Base-by-base conservation (phyloP, 2,329 filamentous ascomycete species). In the Penicillium psychrosexuale region DNA sequence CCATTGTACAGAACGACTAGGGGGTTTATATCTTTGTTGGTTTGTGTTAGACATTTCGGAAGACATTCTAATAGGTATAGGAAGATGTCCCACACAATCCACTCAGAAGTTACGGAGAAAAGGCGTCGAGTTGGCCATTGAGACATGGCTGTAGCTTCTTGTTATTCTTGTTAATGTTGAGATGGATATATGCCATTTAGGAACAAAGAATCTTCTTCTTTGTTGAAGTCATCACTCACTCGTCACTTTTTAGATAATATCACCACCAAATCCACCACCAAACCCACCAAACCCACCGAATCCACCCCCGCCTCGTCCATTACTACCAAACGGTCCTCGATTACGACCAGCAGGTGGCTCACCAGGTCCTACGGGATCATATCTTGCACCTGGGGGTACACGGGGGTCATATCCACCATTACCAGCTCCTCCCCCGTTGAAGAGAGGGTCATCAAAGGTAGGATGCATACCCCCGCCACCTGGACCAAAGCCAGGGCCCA, bases 391-490 rank as follows among this genome's bases (percentile, higher is more conserved):
- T 2, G 91, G 91, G 5, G 94, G 94, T 28, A 84, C 87, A 69
- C 87, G 87, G 1, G 88, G 85, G 67, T 92, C 83, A 66, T 82
- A 87, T 0, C 77, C 79, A 13, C 74, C 78, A 34, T 74, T 73
- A 3, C 78, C 72, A 7, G 70, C 77, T 1, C 73, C 72, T 9
- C 77, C 73, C 1, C 86, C 87, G 6, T 81, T 82, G 69, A 96
- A 96, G 45, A 97, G 74, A 7, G 90, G 91, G 68, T 97, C 92
- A 65, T 96, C 91, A 70, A 96, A 94, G 0, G 92, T 96, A 0
- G 94, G 94, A 73, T 97, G 90, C 94, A 99, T 99, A 0, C 94
- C 94, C 12, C 88, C 85, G 11, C 82, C 82, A 19, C 85, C 82
- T 13, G 84, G 81, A n/a, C 83, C 76, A 45, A 83, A 80, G 24